Evolutionary conservation across 2,329 filamentous ascomycete species (phyloP), one percentile per base, ranked within the genome.

Genomic region (Diaporthe sp.): DNA sequence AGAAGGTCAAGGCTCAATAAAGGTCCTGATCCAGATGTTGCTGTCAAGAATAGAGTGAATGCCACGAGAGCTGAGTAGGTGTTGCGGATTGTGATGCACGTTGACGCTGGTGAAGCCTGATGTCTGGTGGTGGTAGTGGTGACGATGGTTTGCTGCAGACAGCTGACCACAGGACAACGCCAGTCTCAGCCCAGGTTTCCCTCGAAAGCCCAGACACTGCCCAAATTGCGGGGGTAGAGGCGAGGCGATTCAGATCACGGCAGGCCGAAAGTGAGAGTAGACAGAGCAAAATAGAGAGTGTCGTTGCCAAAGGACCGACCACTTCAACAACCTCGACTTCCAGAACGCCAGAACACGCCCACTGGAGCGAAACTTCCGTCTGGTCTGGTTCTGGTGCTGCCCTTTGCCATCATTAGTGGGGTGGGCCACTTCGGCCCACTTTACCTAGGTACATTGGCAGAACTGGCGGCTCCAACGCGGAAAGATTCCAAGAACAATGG

Each of bases 301-400:
- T 25, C 17, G 54, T 35, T 35, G 54, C 35, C 54, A 15, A 57
- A 57, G 12, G 8, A 35, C 54, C 15, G 30, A n/a, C 50, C 25
- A 54, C 50, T 42, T 42, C 10, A 13, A 50, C 22, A 25, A 19
- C 35, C 3, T 57, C 19, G 8, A 57, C 6, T 19, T 33, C 25
- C 52, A 54, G 52, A 54, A 33, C 13, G 25, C 52, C 52, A 55
- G 28, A 54, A n/a, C n/a, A 54, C 52, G 28, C 3, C 28, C 28
- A 30, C 54, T 57, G 54, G 9, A 57, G 28, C 17, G 33, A 60
- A 40, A 60, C 55, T 60, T 60, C 55, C 33, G 55, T 60, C 28
- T 28, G 15, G 28, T 25, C 10, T 52, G 25, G 52, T 22, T 28
- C 54, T 58, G 33, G 55, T n/a, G 30, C 28, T n/a, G n/a, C n/a